A percentile compares a stretch with the other conserved stretches of the same genome.
phyloP scores from a whole-genome alignment of 768 basidiomycete genomes.

The Suillus subaureus region DNA sequence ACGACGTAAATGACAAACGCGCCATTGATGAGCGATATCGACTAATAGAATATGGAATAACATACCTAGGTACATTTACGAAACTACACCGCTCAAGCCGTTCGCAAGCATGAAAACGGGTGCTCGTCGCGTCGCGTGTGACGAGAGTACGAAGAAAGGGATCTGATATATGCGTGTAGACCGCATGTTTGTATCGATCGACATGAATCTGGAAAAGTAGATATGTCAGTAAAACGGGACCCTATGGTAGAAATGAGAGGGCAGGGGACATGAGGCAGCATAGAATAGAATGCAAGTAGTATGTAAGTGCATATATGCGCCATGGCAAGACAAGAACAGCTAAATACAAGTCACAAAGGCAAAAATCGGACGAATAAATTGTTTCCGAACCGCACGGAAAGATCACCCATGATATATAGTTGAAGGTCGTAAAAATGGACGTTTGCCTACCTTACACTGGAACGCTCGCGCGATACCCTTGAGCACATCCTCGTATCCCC shows the following conservation, averaged over 20 bases:
- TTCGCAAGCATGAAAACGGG: constrained; percentile 95
- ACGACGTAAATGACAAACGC: background rate
- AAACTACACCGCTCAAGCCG: constrained; percentile 72
- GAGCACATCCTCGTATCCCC: constrained; percentile 93
- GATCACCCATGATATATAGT: background rate
- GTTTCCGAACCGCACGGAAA: background rate
- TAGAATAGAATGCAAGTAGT: background rate
- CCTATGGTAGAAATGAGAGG: background rate
- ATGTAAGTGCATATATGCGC: background rate
- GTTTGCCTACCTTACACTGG: constrained; percentile 49
- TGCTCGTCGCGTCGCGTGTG: constrained; percentile 58
- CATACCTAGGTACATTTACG: constrained; percentile 46
- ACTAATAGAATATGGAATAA: background rate
- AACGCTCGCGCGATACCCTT: constrained; percentile 75
- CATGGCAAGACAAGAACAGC: background rate
- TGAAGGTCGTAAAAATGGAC: constrained; percentile 7
- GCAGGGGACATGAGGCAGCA: background rate
- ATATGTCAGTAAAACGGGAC: background rate
- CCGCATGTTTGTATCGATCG: constrained; percentile 81
- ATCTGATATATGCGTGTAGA: constrained; percentile 62
- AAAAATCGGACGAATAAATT: background rate
- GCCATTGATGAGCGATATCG: background rate
- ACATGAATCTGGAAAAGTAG: constrained; percentile 68
- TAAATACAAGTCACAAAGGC: background rate
- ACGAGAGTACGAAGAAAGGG: constrained; percentile 62